Evolutionary conservation across 116 monocot genomes (phyloP).

Genomic region (Papilionanthe hybrid): DNA sequence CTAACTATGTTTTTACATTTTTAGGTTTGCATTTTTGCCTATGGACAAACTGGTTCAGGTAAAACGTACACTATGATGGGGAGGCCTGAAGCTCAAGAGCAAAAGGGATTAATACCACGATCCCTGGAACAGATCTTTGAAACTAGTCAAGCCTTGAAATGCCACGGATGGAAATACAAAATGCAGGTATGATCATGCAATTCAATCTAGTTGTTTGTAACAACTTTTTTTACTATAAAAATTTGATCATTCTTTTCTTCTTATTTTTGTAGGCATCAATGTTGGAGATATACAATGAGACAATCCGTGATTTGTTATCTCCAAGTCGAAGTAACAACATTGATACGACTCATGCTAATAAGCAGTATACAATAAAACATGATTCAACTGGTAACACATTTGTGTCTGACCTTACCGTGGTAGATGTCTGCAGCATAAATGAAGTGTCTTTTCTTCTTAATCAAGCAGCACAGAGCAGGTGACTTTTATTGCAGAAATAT

Average conservation of each 20-base stretch:
- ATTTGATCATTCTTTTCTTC: neutral
- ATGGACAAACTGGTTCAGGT: conserved; percentile 96
- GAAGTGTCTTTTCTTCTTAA: conserved; percentile 72
- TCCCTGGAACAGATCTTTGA: conserved; percentile 87
- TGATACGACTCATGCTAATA: conserved; percentile 27
- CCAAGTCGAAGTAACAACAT: conserved; percentile 14
- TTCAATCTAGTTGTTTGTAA: neutral
- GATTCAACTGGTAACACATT: conserved; percentile 62
- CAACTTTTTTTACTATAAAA: neutral
- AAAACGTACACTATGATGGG: conserved; percentile 99
- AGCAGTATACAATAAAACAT: conserved; percentile 76
- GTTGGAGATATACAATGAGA: conserved; percentile 96
- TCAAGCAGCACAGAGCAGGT: conserved; percentile 89
- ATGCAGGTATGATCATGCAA: conserved; percentile 61
- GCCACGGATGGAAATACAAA: conserved; percentile 82
- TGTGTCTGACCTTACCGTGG: conserved; percentile 71
- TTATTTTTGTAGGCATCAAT: conserved; percentile 59
- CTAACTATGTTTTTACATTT: too few species aligned
- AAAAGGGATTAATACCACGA: conserved; percentile 86
- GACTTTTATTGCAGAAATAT: neutral
- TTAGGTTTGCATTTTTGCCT: conserved; percentile 98
- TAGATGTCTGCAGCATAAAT: conserved; percentile 68
- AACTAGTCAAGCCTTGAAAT: conserved; percentile 46
- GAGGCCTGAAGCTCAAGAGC: conserved; percentile 29
- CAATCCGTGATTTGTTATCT: conserved; percentile 74